Base-by-base conservation (phyloP, 495 filamentous ascomycete genomes). In the Aspergillus conjunctus region DNA sequence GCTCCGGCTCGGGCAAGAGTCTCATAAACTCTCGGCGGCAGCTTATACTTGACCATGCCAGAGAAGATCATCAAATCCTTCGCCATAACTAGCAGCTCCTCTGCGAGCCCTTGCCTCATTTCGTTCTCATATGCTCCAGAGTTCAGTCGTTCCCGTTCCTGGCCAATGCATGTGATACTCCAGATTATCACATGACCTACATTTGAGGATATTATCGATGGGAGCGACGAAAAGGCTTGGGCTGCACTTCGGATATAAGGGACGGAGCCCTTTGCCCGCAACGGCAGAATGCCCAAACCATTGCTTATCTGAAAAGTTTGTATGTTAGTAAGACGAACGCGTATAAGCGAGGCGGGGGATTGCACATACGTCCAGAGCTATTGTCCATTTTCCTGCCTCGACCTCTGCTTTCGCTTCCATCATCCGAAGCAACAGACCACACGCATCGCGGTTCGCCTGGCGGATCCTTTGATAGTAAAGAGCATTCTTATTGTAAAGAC, bases 11-110 rank as follows among this genome's bases (percentile, higher is more conserved):
- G 80, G 61, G 90, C 91, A 66, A 97, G 74, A 52, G 84, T 88
- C 77, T 96, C 92, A 74, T 91, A 91, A 37, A 96, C 82, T 66
- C 82, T 80, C 26, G 85, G 82, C 10, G 86, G 83, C 64, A 97
- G 79, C 60, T 93, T 87, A 73, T 96, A 98, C 70, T 91, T 87
- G 66, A 98, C 84, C 82, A 96, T 87, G 30, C 94, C 93, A 14
- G 93, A 93, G 77, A 97, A 98, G 34, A 95, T 87, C 81, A 93
- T 95, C 57, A 96, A 71, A 75, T 97, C 94, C 68, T 90, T 88
- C 51, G 87, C 91, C 68, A 86, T 89, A 66, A 87, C 83, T 72
- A 88, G 83, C 65, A 96, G 75, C 64, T 87, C 78, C 43, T 87
- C 85, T 20, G 87, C 81, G 73, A 94, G 83, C 56, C 82, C 80